Conservation (phyloP, 2,329 filamentous ascomycete species). For the Bipolaris cookei region DNA sequence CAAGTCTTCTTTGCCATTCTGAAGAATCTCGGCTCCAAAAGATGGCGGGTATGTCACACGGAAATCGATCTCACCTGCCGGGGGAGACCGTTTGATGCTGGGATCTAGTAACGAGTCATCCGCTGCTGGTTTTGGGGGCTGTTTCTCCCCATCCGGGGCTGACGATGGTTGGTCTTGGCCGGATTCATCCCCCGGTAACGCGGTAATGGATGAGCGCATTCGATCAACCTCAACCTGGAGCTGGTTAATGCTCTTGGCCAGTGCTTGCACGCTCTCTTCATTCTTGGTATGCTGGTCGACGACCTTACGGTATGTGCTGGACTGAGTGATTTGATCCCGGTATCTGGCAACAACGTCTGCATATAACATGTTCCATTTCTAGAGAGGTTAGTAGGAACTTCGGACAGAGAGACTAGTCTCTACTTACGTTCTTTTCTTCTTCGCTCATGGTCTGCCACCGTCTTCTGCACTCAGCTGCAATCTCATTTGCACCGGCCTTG, state of each 20-base stretch:
- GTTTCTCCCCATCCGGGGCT: conserved; percentile 26
- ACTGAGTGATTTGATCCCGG: conserved; percentile 48
- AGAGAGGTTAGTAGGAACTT: conserved; percentile 18
- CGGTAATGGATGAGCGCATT: conserved; percentile 45
- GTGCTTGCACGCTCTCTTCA: conserved; percentile 49
- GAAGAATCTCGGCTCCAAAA: conserved; percentile 57
- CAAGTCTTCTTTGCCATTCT: conserved; percentile 58
- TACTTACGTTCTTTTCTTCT: conserved; percentile 46
- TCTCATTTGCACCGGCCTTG: conserved; percentile 50
- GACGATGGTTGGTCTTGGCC: conserved; percentile 19
- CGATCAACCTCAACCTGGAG: conserved; percentile 49
- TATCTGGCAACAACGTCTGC: conserved; percentile 50
- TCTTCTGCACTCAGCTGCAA: conserved; percentile 50
- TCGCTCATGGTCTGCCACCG: conserved; percentile 50
- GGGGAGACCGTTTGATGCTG: conserved; percentile 47
- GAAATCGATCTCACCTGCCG: conserved; percentile 55
- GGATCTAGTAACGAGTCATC: conserved; percentile 44
- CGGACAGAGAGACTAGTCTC: not conserved
- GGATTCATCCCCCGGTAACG: conserved; percentile 30
- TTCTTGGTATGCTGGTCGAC: conserved; percentile 48
- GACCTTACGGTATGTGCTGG: conserved; percentile 46
- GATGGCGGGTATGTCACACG: conserved; percentile 58
- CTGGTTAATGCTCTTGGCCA: conserved; percentile 51
- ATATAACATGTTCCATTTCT: conserved; percentile 53
- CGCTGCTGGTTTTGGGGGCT: conserved; percentile 25